Evolutionary conservation across 495 filamentous ascomycete genomes (phyloP).

Genomic region (Tetracladium marchalianum): DNA sequence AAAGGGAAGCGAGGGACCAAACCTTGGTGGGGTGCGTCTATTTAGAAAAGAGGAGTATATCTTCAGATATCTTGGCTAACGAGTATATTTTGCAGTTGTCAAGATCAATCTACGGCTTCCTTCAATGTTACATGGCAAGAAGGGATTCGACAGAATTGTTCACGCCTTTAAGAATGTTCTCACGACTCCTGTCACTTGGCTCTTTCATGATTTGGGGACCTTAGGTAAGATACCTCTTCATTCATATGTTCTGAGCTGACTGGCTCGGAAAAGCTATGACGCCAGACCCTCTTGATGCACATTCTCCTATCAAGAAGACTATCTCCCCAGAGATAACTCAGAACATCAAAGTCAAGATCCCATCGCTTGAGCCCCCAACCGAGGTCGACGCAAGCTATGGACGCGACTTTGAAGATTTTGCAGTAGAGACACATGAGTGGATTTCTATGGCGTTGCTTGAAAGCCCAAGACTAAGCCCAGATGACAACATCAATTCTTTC

Average conservation of each 20-base stretch:
- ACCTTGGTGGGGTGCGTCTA: conserved; percentile 36
- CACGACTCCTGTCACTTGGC: conserved; percentile 60
- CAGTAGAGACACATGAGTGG: conserved; percentile 72
- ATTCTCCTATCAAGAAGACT: conserved; percentile 42
- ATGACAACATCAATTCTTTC: conserved; percentile 71
- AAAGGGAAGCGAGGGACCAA: conserved; percentile 43
- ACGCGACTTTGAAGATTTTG: conserved; percentile 49
- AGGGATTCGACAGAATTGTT: conserved; percentile 75
- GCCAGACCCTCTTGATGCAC: conserved; percentile 39
- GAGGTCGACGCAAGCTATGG: conserved; percentile 27
- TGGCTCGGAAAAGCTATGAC: conserved; percentile 22
- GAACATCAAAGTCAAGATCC: conserved; percentile 32
- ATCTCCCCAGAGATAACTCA: conserved; percentile 22
- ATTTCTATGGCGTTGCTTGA: conserved; percentile 59
- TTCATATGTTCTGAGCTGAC: not conserved
- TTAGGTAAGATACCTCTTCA: conserved; percentile 27
- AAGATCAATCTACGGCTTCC: conserved; percentile 70
- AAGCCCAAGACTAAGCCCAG: conserved; percentile 57
- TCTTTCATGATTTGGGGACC: conserved; percentile 56
- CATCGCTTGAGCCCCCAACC: conserved; percentile 34
- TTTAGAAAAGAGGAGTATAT: not conserved
- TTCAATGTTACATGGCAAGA: conserved; percentile 84
- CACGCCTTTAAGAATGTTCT: conserved; percentile 82
- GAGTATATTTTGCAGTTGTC: conserved; percentile 45
- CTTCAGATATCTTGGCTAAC: not conserved